Evolutionary conservation across 2,329 filamentous ascomycete genomes (phyloP).

Genomic region (Neonectria ditissima): DNA sequence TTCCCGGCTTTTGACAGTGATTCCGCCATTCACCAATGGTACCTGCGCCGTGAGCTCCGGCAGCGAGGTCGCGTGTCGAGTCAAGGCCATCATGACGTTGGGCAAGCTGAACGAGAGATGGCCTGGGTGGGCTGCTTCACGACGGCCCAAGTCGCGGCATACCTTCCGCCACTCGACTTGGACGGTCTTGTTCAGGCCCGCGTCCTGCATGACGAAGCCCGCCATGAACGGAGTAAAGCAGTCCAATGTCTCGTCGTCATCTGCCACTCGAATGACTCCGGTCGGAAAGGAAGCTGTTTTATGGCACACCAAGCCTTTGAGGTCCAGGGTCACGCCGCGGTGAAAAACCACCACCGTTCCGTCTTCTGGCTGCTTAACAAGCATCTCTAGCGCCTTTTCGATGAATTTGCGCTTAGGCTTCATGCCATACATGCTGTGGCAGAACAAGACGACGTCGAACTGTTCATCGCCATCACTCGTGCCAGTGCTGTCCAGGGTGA

Average conservation of each 20-base stretch:
- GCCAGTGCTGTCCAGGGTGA: conserved; percentile 49
- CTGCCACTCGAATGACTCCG: conserved; percentile 55
- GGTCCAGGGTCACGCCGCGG: conserved; percentile 56
- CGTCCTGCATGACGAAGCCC: conserved; percentile 55
- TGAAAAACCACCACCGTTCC: conserved; percentile 67
- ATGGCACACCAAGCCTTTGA: conserved; percentile 63
- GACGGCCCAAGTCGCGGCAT: conserved; percentile 62
- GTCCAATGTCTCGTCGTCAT: conserved; percentile 61
- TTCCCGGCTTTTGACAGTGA: conserved; percentile 63
- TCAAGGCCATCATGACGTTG: conserved; percentile 64
- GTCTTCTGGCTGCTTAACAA: conserved; percentile 52
- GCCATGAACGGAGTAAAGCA: conserved; percentile 65
- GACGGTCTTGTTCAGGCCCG: conserved; percentile 46
- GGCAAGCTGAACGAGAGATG: conserved; percentile 63
- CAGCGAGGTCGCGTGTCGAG: conserved; percentile 56
- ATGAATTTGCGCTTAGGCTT: conserved; percentile 60
- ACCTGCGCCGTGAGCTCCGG: conserved; percentile 57
- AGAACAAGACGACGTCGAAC: conserved; percentile 70
- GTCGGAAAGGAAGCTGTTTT: conserved; percentile 59
- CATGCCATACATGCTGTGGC: conserved; percentile 74
- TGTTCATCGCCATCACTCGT: conserved; percentile 47
- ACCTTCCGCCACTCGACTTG: conserved; percentile 60
- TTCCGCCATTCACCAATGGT: conserved; percentile 46
- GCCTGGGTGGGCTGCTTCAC: conserved; percentile 49
- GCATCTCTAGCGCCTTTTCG: conserved; percentile 59